These are phyloP conservation scores for Buxus sempervirens DNA, from an alignment of 164 flowering plant species.

Conservation along the genomic window DNA sequence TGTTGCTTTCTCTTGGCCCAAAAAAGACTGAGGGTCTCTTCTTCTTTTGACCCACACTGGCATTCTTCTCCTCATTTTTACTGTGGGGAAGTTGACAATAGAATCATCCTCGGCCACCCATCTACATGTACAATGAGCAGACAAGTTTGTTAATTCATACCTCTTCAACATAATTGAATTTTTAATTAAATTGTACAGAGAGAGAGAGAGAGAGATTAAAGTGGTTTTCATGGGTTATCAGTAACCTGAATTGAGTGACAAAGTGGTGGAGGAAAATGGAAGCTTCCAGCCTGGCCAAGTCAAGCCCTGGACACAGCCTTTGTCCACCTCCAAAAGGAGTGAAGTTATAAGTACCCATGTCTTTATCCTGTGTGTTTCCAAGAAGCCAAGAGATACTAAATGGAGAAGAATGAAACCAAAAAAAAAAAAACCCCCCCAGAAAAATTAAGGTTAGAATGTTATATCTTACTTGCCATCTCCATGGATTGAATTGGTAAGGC, in stretches of 20 bases:
- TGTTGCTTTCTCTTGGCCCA: too few species aligned
- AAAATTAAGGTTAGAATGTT: neutral
- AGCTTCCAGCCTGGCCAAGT: constrained; percentile 87
- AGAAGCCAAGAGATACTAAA: neutral
- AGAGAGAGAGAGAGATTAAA: neutral
- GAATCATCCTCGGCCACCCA: constrained; percentile 89
- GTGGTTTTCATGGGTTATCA: neutral
- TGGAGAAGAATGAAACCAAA: neutral
- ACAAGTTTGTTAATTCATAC: neutral
- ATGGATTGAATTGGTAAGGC: constrained; percentile 81
- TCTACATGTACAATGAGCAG: constrained; percentile 19
- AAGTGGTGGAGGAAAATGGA: constrained; percentile 89
- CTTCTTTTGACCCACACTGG: constrained; percentile 68
- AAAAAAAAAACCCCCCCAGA: neutral
- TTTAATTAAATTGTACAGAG: neutral
- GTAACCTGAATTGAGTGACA: constrained; percentile 81
- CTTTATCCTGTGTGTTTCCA: constrained; percentile 46
- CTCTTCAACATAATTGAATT: too few species aligned
- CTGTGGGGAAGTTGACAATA: constrained; percentile 81
- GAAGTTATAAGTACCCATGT: constrained; percentile 50
- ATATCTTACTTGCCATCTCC: constrained; percentile 91
- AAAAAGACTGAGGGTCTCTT: constrained; percentile 11
- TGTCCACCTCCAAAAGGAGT: constrained; percentile 98
- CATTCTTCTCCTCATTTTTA: constrained; percentile 77
- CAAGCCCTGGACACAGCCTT: constrained; percentile 92